Base-by-base conservation (phyloP, 805 yeast genomes). In the Lachancea meyersii region DNA sequence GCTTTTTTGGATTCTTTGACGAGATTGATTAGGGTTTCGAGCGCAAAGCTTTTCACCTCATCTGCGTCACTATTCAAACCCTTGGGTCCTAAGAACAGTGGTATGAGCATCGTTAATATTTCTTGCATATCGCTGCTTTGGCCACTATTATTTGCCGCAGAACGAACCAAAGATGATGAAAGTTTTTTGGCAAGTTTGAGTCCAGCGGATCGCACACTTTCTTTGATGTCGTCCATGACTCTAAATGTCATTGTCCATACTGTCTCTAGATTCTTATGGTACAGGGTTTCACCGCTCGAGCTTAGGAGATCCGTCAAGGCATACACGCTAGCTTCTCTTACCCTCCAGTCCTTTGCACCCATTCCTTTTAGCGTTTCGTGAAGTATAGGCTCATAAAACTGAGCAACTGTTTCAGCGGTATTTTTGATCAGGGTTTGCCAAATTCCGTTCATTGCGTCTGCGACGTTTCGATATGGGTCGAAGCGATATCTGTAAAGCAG, bases 221-320 rank as follows among this genome's bases (percentile, higher is more conserved):
- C 96, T 61, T 93, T 93, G 46, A 91, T 86, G 66, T 91, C 97
- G 65, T 91, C 98, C 75, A 91, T 76, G 0, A 78, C 76, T 55
- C 98, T 74, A 66, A 91, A 89, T 38, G 89, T 80, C 84, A 86
- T 80, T 4, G 73, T 70, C 97, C 97, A 91, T 24, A 91, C 77
- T 4, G 77, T 79, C 45, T 84, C 82, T 46, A 83, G 54, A 8
- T 65, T 55, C 9, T 56, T 49, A 28, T 76, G 76, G 52, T 81
- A 82, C 11, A 59, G 65, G 9, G 75, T 77, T 33, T 51, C 36
- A 0, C 80, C 71, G 20, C 74, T 70, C n/a, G 79, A 71, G 48
- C 80, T 83, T 11, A 93, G 61, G 16, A 91, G 62, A 49, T 86
- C 88, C 24, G 76, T 67, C 42, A 86, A 61, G 0, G 88, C 96